phyloP scores from a whole-genome alignment of 2,329 filamentous ascomycete species.

The Cytospora chrysosperma region DNA sequence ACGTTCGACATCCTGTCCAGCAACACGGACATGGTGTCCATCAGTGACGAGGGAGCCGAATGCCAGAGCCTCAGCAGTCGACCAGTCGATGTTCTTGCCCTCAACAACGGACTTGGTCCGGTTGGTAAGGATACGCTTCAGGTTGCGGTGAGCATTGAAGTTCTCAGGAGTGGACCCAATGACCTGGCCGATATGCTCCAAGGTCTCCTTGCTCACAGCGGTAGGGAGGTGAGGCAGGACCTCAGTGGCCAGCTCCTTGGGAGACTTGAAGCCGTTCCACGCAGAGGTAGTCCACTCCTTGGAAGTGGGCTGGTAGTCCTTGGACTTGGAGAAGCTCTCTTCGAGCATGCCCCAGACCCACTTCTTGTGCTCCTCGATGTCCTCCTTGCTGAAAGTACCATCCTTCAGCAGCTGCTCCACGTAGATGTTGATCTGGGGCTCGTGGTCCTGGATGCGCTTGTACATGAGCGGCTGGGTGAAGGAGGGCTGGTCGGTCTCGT shows the following conservation, averaged over 20 bases:
- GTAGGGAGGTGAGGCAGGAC: slow-evolving; percentile 90
- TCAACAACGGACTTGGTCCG: slow-evolving; percentile 90
- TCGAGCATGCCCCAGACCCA: slow-evolving; percentile 99
- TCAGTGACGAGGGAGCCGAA: slow-evolving; percentile 90
- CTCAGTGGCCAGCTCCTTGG: slow-evolving; percentile 94
- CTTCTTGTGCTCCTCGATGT: slow-evolving; percentile 98
- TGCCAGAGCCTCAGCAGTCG: slow-evolving; percentile 92
- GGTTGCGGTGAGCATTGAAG: slow-evolving; percentile 89
- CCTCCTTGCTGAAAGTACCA: slow-evolving; percentile 93
- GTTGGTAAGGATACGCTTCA: slow-evolving; percentile 91
- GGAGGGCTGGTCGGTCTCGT: slow-evolving; percentile 98
- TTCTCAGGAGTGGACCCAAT: slow-evolving; percentile 78
- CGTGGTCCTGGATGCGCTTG: slow-evolving; percentile 88
- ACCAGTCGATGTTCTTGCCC: slow-evolving; percentile 95
- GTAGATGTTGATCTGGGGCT: slow-evolving; percentile 85
- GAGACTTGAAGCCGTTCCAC: slow-evolving; percentile 99
- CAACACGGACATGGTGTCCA: slow-evolving; percentile 95
- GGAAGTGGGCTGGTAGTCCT: slow-evolving; percentile 92
- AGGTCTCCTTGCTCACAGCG: slow-evolving; percentile 67
- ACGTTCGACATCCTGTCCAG: slow-evolving; percentile 98
- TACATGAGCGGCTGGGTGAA: slow-evolving; percentile 99
- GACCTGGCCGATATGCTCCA: slow-evolving; percentile 79
- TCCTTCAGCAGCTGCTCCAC: slow-evolving; percentile 87
- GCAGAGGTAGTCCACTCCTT: slow-evolving; percentile 99
- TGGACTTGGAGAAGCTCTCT: slow-evolving; percentile 95